Evolutionary conservation across 148 eudicot species (phyloP).

Genomic region (Dianthus caryophyllus): DNA sequence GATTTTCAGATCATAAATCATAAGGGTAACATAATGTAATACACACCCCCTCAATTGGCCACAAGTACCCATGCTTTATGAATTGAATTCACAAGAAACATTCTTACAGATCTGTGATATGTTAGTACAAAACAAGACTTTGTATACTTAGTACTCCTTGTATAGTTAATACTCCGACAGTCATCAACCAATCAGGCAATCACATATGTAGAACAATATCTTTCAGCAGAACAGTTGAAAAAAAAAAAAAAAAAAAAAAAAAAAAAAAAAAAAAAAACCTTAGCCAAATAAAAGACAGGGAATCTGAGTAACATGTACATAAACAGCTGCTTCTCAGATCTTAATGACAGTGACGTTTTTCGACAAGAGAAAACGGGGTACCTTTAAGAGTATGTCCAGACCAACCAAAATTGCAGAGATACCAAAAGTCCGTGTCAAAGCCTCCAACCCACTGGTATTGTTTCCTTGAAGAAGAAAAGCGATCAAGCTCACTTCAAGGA

Average conservation of each 20-base stretch:
- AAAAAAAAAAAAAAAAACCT: neutral
- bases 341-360: neutral
- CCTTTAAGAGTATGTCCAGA: constrained; percentile 70
- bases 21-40: neutral
- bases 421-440: constrained; percentile 66
- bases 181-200: neutral
- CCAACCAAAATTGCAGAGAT: constrained; percentile 69
- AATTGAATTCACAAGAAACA: neutral
- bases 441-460: constrained; percentile 63
- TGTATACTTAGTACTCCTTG: neutral
- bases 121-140: neutral
- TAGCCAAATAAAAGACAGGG: neutral
- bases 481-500: constrained; percentile 87
- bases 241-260: neutral
- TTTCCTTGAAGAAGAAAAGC: constrained; percentile 88
- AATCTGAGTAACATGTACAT: neutral
- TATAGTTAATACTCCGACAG: no score
- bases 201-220: neutral
- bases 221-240: neutral
- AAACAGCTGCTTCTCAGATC: neutral
- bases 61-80: neutral
- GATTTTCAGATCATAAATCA: neutral
- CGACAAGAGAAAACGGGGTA: constrained; percentile 19
- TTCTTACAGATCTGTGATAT: neutral
- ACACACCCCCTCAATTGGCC: neutral